Evolutionary conservation across 148 eudicot species (phyloP), one percentile per base, ranked within the genome.

Genomic region (Drosera capensis): DNA sequence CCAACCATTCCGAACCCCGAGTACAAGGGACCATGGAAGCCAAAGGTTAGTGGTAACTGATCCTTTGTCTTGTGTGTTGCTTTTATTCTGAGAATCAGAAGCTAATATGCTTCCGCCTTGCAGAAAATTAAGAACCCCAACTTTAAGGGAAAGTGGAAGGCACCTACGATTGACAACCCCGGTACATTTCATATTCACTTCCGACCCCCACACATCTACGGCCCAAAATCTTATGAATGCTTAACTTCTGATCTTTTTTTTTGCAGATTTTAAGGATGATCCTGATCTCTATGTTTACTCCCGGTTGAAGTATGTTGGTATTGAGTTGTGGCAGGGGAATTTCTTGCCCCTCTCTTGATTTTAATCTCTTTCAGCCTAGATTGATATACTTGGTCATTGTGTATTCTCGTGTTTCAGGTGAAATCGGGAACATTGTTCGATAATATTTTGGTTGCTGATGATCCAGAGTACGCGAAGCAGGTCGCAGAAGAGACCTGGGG

Each of bases 81-180:
- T 3, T 34, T 34, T 34, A 14, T 14, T n/a, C n/a, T n/a, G n/a
- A n/a, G n/a, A n/a, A n/a, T 41, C 23, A 45, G 20, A 46, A 40
- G n/a, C 7, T 23, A 14, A 6, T 14, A 29, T 36, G 40, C 14
- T 36, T 41, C 31, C n/a, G 46, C 8, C 20, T 57, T 51, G 57
- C 82, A 87, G 97, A 80, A 83, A 88, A 80, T 88, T 57, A 80
- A 88, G 87, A 88, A 88, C 62, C 97, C 87, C 28, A 78, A 75
- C 82, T 88, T 66, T 82, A 57, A 84, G 68, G 97, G 97, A 55
- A 88, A 84, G 65, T 88, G 97, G 97, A 88, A 88, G 78, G 84
- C 95, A 62, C 95, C 97, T 24, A 35, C 71, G 92, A 88, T 84
- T 54, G 95, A 80, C 64, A 88, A 83, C 78, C 97, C 97, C 66